These are phyloP conservation scores for Sclerotiophoma versabilis DNA, from an alignment of 2,329 filamentous ascomycete genomes.

Conservation along the genomic window DNA sequence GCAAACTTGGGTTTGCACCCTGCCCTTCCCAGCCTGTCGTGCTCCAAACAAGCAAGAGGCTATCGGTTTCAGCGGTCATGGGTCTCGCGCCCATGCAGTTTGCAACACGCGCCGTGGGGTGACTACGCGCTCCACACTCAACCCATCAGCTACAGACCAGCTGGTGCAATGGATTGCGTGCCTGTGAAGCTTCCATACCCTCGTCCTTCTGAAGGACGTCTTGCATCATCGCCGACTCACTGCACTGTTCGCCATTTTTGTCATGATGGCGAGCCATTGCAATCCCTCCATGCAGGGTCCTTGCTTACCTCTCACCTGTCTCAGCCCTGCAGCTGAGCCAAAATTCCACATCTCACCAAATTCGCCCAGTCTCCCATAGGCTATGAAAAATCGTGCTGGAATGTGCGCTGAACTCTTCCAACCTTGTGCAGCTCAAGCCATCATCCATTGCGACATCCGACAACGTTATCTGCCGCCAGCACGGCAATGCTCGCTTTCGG, in stretches of 20 bases:
- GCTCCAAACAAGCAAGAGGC: slow-evolving; percentile 22
- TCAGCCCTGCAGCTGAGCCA: slow-evolving; percentile 41
- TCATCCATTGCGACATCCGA: slow-evolving; percentile 22
- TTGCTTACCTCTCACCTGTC: slow-evolving; percentile 31
- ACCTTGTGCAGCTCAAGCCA: slow-evolving; percentile 24
- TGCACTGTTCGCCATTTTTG: slow-evolving; percentile 25
- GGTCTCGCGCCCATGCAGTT: slow-evolving; percentile 21
- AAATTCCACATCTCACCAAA: slow-evolving; percentile 14
- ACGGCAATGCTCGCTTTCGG: slow-evolving; percentile 18
- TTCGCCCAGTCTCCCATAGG: slow-evolving; percentile 27
- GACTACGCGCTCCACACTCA: slow-evolving; percentile 8
- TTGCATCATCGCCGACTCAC: slow-evolving; percentile 19
- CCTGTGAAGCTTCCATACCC: slow-evolving; percentile 4
- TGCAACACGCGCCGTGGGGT: slow-evolving; percentile 7
- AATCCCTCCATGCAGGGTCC: slow-evolving; percentile 27
- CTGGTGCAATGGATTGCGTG: slow-evolving; percentile 14
- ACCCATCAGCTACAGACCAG: not conserved
- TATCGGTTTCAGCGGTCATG: slow-evolving; percentile 45
- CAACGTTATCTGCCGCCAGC: slow-evolving; percentile 31
- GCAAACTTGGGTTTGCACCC: slow-evolving; percentile 40
- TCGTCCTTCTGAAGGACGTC: slow-evolving; percentile 14
- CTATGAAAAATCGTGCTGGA: slow-evolving; percentile 23
- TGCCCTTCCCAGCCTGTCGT: slow-evolving; percentile 31
- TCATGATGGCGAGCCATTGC: slow-evolving; percentile 26
- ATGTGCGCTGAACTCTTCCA: slow-evolving; percentile 19